Percentiles rank a stretch among this genome's conserved stretches.
Evolutionary conservation across 2,329 filamentous ascomycete genomes (phyloP).

Genomic region (Stromatinia cepivora): DNA sequence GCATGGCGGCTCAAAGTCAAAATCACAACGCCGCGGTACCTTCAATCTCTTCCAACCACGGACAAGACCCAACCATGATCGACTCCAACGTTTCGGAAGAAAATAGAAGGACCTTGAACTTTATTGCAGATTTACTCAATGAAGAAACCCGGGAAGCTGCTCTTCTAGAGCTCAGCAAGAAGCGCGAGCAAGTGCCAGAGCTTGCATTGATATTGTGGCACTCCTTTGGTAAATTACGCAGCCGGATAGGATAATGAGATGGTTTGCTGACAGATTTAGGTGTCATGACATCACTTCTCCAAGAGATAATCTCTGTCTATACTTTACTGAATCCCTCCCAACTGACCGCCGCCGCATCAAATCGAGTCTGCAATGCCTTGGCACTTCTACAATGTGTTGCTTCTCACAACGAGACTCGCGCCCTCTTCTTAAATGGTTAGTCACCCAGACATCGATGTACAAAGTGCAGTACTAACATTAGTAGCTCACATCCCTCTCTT

Average conservation of each 20-base stretch:
- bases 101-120: slow-evolving; percentile 87
- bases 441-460: slow-evolving; percentile 13
- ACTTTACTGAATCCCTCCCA: slow-evolving; percentile 95
- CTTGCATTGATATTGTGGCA: slow-evolving; percentile 96
- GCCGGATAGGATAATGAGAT: background rate
- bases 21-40: slow-evolving; percentile 52
- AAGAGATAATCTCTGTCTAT: slow-evolving; percentile 99
- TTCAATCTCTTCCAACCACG: slow-evolving; percentile 48
- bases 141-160: slow-evolving; percentile 86
- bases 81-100: slow-evolving; percentile 73
- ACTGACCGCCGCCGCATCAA: slow-evolving; percentile 94
- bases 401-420: slow-evolving; percentile 93
- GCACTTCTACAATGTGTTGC: slow-evolving; percentile 95
- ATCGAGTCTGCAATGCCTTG: slow-evolving; percentile 95
- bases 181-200: slow-evolving; percentile 96
- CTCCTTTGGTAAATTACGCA: slow-evolving; percentile 74
- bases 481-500: slow-evolving; percentile 95
- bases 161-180: slow-evolving; percentile 94
- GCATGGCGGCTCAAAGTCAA: slow-evolving; percentile 59
- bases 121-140: slow-evolving; percentile 88
- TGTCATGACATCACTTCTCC: slow-evolving; percentile 95
- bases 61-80: slow-evolving; percentile 60
- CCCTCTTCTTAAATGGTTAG: slow-evolving; percentile 87
- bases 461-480: slow-evolving; percentile 27
- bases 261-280: slow-evolving; percentile 52